Evolutionary conservation across 139 green algal genomes (phyloP).

Genomic region (Micromonas commoda): DNA sequence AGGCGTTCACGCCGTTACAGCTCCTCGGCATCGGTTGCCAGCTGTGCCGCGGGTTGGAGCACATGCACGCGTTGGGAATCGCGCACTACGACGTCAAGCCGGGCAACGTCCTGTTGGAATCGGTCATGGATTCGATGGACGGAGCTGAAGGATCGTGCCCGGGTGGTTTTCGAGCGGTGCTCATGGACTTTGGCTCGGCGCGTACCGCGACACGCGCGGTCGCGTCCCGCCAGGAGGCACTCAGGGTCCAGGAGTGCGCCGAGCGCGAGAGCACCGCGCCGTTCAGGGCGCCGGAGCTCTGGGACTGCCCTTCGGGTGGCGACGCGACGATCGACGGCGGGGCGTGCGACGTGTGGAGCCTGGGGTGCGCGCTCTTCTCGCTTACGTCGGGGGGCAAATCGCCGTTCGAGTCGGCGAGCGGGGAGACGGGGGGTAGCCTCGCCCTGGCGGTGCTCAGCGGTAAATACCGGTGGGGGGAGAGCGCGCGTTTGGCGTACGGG

Average conservation of each 20-base stretch:
- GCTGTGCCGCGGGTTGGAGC: conserved; percentile 48
- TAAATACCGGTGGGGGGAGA: not conserved
- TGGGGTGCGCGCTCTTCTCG: conserved; percentile 58
- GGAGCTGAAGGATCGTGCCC: conserved; percentile 31
- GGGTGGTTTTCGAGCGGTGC: too few species aligned
- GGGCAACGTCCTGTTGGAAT: conserved; percentile 69
- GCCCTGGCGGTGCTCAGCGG: conserved; percentile 64
- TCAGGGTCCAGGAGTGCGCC: conserved; percentile 41
- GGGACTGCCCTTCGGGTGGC: conserved; percentile 56
- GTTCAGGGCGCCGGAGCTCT: conserved; percentile 82
- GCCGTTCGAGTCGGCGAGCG: conserved; percentile 56
- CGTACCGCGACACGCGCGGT: conserved; percentile 25
- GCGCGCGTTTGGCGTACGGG: not conserved
- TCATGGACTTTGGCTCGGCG: not conserved
- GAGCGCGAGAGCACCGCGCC: conserved; percentile 63
- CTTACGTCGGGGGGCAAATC: not conserved
- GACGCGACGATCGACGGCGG: conserved; percentile 57
- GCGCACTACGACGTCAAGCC: conserved; percentile 76
- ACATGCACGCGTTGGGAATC: conserved; percentile 53
- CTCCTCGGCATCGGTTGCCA: conserved; percentile 35
- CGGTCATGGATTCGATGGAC: conserved; percentile 65
- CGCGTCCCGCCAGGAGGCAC: conserved; percentile 47
- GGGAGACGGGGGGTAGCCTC: conserved; percentile 60
- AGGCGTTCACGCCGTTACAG: not conserved
- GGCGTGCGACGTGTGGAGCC: conserved; percentile 70